Evolutionary conservation across 371 early-diverging fungal genomes (phyloP).

Genomic region (Lichtheimia ramosa): DNA sequence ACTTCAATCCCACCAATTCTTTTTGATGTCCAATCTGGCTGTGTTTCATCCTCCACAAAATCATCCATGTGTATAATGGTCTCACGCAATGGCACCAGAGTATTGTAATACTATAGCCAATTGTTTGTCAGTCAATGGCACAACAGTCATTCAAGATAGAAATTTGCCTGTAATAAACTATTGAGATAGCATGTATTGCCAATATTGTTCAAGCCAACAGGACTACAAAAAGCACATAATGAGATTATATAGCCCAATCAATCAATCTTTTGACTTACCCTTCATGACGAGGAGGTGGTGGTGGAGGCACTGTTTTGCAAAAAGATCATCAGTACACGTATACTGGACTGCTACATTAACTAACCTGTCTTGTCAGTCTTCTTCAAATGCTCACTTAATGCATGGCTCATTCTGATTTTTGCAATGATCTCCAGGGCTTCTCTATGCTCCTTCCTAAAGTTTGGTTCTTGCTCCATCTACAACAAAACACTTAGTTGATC

Average conservation of each 20-base stretch:
- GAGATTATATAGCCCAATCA: not conserved
- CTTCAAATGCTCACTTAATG: conserved; percentile 27
- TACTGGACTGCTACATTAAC: too few species aligned
- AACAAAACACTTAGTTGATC: not conserved
- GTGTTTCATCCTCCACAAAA: conserved; percentile 53
- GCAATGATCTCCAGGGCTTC: conserved; percentile 34
- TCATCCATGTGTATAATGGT: conserved; percentile 55
- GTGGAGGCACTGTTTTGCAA: too few species aligned
- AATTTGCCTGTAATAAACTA: conserved; percentile 64
- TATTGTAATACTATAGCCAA: conserved; percentile 70
- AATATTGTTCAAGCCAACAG: conserved; percentile 79
- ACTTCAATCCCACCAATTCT: conserved; percentile 66
- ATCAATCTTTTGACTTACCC: not conserved
- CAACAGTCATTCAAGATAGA: not conserved
- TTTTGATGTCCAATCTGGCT: conserved; percentile 39
- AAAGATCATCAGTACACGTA: too few species aligned
- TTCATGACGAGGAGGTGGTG: not conserved
- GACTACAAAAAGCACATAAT: conserved; percentile 28
- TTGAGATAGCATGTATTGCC: conserved; percentile 95
- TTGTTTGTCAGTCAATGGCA: not conserved
- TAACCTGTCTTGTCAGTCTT: conserved; percentile 8
- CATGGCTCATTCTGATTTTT: conserved; percentile 26
- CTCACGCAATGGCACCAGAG: conserved; percentile 65
- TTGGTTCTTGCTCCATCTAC: conserved; percentile 36
- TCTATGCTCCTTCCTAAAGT: conserved; percentile 20